These are phyloP conservation scores for Fusarium acutatum DNA, from an alignment of 2,329 filamentous ascomycete species.

Conservation along the genomic window DNA sequence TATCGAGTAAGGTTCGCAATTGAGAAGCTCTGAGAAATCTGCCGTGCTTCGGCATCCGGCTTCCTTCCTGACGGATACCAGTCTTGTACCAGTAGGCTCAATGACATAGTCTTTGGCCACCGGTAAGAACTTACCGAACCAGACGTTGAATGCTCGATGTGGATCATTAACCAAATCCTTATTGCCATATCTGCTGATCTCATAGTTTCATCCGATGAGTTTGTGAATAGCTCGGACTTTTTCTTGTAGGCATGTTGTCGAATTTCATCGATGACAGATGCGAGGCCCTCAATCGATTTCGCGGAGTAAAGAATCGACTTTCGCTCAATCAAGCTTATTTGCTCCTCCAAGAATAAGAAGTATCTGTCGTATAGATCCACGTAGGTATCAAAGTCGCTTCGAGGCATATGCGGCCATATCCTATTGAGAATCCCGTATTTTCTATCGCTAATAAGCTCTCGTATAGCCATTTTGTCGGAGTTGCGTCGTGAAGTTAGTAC, in stretches of 20 bases:
- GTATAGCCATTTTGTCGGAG: background rate
- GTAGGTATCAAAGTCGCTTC: background rate
- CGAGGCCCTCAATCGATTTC: background rate
- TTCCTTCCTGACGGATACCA: background rate
- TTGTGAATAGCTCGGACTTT: background rate
- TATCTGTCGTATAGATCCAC: background rate
- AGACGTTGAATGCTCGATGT: background rate
- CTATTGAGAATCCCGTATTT: background rate
- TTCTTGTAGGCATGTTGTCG: background rate
- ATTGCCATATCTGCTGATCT: background rate
- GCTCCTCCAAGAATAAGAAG: background rate
- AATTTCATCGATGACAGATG: background rate
- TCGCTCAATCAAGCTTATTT: background rate
- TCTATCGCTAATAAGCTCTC: fast-evolving
- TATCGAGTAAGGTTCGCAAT: background rate
- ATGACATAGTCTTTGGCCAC: background rate
- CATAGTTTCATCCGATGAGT: background rate
- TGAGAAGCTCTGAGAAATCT: background rate
- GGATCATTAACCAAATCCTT: background rate
- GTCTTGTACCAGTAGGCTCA: background rate
- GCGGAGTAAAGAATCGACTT: background rate
- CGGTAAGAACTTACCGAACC: background rate
- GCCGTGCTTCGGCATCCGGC: background rate
- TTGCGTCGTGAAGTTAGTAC: background rate
- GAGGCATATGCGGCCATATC: background rate